Evolutionary conservation across 139 green algal species (phyloP), one percentile per base, ranked within the genome.

Genomic region (Closterium sp.): DNA sequence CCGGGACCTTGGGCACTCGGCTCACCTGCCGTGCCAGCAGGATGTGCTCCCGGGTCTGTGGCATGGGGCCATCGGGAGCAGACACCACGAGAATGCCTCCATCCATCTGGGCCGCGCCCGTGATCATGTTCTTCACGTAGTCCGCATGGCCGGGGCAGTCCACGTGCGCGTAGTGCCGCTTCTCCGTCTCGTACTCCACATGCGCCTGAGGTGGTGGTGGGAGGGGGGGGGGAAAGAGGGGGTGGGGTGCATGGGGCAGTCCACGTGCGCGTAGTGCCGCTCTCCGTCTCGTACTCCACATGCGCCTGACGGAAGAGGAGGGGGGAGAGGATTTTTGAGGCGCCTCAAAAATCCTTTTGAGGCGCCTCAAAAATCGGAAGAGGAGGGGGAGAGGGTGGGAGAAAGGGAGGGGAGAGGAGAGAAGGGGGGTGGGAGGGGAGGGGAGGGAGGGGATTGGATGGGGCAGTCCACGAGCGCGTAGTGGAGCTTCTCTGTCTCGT

Each of bases 101-200:
- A 88, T 99, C 98, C 98, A 99, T 99, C 97, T 99, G 96, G 84
- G 95, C 31, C 8, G 90, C 91, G 85, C 94, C 90, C 7, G 91
- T 99, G 91, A 99, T 99, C 97, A 99, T 99, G 96, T 99, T 99
- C 95, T 99, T 99, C 5, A 99, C 98, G 90, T 99, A 99, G 94
- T 99, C 98, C 1, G 98, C 98, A 93, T 99, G 98, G 1, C 98
- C 98, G 0, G 98, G 98, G 95, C 98, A 99, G 96, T 99, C 98
- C 35, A 99, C 98, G 91, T 99, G 98, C 8, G 98, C 98, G 92
- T 99, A 99, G 92, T 99, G 98, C 32, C 98, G 95, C 90, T 97
- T 97, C 10, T 98, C 97, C 6, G 98, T 99, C 93, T 99, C 94
- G 92, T 99, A 99, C 95, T 99, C 98, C 16, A 99, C 98, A 97